Conservation (phyloP, 176 grass and related monocot genomes). For the Eleusine indica region DNA sequence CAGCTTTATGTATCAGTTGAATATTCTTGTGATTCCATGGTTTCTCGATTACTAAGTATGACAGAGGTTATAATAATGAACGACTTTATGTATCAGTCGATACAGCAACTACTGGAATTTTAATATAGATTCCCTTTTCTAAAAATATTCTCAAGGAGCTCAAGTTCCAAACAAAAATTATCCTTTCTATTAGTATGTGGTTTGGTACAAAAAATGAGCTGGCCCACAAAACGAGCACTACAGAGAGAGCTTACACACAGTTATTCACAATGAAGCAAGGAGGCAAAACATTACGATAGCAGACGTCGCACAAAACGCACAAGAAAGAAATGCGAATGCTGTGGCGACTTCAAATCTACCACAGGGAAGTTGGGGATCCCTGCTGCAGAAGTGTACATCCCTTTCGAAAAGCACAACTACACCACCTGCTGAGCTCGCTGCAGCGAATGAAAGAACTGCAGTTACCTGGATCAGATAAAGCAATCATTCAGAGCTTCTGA, state of each 20-base stretch:
- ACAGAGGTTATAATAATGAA: too few relatives aligned
- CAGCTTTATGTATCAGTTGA: background rate
- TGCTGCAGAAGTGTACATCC: conserved; percentile 67
- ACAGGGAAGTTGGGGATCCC: conserved; percentile 61
- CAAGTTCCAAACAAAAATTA: background rate
- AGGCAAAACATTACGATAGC: conserved; percentile 84
- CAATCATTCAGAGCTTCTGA: conserved; percentile 1
- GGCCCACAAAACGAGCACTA: conserved; percentile 31
- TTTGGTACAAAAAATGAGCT: conserved; percentile 15
- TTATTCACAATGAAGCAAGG: conserved; percentile 65
- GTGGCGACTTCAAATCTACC: conserved; percentile 69
- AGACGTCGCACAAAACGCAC: conserved; percentile 64
- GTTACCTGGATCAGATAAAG: conserved; percentile 62
- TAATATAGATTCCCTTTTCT: too few relatives aligned
- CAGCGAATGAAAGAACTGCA: conserved; percentile 74
- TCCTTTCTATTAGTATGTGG: background rate
- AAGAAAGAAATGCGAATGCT: conserved; percentile 79
- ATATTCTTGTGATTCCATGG: too few relatives aligned
- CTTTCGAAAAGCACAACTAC: conserved; percentile 74
- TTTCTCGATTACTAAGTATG: too few relatives aligned
- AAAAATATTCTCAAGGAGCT: too few relatives aligned
- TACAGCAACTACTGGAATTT: too few relatives aligned
- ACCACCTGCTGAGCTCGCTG: conserved; percentile 78
- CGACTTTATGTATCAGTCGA: too few relatives aligned
- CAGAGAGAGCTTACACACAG: conserved; percentile 43